phyloP scores from a whole-genome alignment of 2,329 filamentous ascomycete genomes.

The Chaetomiaceae sp. region DNA sequence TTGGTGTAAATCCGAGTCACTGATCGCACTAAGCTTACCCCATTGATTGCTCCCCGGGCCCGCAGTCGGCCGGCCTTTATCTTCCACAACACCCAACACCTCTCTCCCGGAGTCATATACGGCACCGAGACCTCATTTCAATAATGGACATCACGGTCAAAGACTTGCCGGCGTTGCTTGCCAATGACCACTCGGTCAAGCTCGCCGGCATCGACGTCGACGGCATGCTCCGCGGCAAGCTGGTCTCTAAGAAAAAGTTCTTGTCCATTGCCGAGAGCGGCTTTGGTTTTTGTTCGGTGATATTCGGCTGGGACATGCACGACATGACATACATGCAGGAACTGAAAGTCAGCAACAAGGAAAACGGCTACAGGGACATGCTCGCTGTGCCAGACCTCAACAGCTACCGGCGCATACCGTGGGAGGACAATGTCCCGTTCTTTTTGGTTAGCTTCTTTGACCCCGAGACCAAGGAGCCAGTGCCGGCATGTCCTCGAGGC shows the following conservation, averaged over 20 bases:
- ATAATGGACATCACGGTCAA: conserved; percentile 51
- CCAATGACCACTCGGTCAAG: conserved; percentile 74
- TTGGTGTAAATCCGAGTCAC: too few species aligned
- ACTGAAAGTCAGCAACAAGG: conserved; percentile 80
- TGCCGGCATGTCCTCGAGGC: conserved; percentile 76
- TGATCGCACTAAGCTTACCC: too few species aligned
- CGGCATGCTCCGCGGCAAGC: conserved; percentile 80
- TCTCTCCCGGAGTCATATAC: too few species aligned
- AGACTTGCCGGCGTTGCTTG: conserved; percentile 62
- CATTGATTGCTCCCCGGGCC: too few species aligned
- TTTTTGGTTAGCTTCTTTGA: conserved; percentile 82
- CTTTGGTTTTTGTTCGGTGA: conserved; percentile 90
- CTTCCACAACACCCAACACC: too few species aligned
- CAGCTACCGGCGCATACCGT: conserved; percentile 79
- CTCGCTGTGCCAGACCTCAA: conserved; percentile 75
- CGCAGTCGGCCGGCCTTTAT: too few species aligned
- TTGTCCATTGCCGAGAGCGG: conserved; percentile 73
- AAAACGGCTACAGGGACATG: conserved; percentile 84
- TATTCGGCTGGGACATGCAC: conserved; percentile 98
- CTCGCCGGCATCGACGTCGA: conserved; percentile 85
- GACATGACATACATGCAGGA: conserved; percentile 85
- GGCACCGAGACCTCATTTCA: background rate
- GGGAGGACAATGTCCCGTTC: conserved; percentile 83
- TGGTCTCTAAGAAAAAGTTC: conserved; percentile 91
- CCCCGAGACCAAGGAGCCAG: conserved; percentile 66